Evolutionary conservation across 108 stramenopile genomes (phyloP).

Genomic region (Aurantiochytrium sp.): DNA sequence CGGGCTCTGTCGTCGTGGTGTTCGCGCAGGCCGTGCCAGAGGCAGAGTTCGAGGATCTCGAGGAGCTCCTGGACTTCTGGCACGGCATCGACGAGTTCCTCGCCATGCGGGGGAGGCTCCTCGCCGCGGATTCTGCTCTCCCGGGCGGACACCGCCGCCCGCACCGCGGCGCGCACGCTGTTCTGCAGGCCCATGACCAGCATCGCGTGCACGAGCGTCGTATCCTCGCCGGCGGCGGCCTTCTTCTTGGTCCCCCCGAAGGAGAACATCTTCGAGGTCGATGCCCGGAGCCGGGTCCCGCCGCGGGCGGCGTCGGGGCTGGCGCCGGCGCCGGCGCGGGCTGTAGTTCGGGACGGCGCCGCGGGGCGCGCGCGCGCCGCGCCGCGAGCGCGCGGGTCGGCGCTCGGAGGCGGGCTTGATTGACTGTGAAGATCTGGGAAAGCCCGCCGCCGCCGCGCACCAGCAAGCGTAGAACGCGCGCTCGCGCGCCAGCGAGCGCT

Average conservation of each 20-base stretch:
- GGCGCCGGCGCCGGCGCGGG: background rate
- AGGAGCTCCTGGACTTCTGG: background rate
- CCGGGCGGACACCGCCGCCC: background rate
- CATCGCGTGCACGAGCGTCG: background rate
- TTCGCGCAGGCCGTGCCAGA: constrained; percentile 12
- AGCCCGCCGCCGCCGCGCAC: no score
- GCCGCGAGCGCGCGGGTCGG: background rate
- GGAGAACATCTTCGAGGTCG: background rate
- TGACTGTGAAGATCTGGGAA: no score
- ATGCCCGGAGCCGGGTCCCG: background rate
- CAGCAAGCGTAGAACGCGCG: no score
- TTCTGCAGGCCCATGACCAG: background rate
- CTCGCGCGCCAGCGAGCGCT: no score
- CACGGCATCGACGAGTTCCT: background rate
- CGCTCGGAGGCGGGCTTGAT: no score
- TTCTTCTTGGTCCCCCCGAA: background rate
- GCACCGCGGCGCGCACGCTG: background rate
- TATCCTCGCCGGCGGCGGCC: background rate
- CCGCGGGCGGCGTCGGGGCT: background rate
- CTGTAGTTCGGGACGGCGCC: no score
- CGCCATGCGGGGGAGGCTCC: background rate
- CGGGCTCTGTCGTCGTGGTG: background rate
- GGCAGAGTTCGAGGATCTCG: background rate
- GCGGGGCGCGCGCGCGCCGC: no score
- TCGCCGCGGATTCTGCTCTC: background rate